Evolutionary conservation across 2,329 filamentous ascomycete genomes (phyloP).

Genomic region (Arthrobotrys iridis): DNA sequence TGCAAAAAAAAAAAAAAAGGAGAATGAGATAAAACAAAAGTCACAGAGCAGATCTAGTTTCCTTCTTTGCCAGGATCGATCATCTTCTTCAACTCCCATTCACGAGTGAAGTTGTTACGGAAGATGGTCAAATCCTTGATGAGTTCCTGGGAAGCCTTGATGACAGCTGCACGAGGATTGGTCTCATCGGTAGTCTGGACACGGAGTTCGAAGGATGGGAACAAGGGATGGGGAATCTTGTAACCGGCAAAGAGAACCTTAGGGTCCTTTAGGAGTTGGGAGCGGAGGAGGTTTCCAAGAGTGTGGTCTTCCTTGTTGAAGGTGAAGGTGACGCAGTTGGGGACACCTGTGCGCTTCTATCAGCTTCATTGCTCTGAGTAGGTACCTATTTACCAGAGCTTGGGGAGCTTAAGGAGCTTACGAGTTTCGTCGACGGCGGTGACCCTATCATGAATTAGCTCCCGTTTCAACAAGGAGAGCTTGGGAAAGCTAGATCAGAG

Average conservation of each 20-base stretch:
- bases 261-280: conserved; percentile 83
- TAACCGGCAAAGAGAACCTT: conserved; percentile 92
- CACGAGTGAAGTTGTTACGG: conserved; percentile 88
- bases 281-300: conserved; percentile 85
- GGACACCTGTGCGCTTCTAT: conserved; percentile 70
- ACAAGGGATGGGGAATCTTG: conserved; percentile 68
- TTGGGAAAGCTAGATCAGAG: not conserved
- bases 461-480: too few relatives aligned
- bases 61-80: conserved; percentile 45
- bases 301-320: conserved; percentile 98
- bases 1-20: conserved; percentile 79
- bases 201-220: conserved; percentile 74
- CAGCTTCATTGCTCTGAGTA: not conserved
- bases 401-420: not conserved
- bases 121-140: conserved; percentile 82
- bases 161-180: conserved; percentile 84
- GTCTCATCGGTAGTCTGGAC: conserved; percentile 88
- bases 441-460: conserved; percentile 26
- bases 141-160: conserved; percentile 81
- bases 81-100: conserved; percentile 79
- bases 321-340: conserved; percentile 93
- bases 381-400: too few relatives aligned
- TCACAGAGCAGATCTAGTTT: conserved; percentile 68
- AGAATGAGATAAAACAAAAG: conserved; percentile 96
- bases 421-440: conserved; percentile 51